Base-by-base conservation (phyloP, 2,329 filamentous ascomycete genomes). In the Fusarium miscanthi region DNA sequence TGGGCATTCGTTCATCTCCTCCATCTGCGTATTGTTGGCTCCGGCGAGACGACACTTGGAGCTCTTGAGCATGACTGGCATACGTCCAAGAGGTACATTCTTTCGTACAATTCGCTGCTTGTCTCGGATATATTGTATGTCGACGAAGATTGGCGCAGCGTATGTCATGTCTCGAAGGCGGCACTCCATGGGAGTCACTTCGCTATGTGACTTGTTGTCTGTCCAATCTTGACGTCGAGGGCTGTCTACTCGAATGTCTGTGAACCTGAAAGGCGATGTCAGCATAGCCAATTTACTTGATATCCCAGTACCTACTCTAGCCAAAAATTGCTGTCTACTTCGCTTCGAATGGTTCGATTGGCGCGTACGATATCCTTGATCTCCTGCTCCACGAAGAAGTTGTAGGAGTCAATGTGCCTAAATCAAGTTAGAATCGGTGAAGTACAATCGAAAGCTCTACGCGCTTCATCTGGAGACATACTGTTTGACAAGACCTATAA, bases 111-210 rank as follows among this genome's bases (percentile, higher is more conserved):
- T 90, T 75, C 89, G 89, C 74, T 92, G 90, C 70, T 92, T 92
- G 63, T 95, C 94, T 81, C 94, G 90, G 40, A 94, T 92, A 80
- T 97, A 98, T 75, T 93, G 91, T 59, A 98, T 93, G 79, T 98
- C 95, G 68, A 98, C 94, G 40, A 94, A 89, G 69, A 99, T 97
- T 2, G 95, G 95, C 14, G 96, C 96, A 25, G 94, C 93, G 80
- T 99, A 99, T n/a, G 95, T 98, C 88, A 97, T 95, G 80, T 99
- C 97, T 77, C 97, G 91, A 63, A 99, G 87, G 38, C 96, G 93
- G 80, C 96, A 99, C 85, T 99, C 97, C 85, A 98, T 97, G 5
- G 96, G 96, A 4, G 94, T 97, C 69, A 99, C 91, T 76, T 93
- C 89, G 74, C 88, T 90, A 72, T 91, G 88, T 56, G 91, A 89